Conservation (phyloP, 2,329 filamentous ascomycete genomes). For the Coniochaeta prunicola region DNA sequence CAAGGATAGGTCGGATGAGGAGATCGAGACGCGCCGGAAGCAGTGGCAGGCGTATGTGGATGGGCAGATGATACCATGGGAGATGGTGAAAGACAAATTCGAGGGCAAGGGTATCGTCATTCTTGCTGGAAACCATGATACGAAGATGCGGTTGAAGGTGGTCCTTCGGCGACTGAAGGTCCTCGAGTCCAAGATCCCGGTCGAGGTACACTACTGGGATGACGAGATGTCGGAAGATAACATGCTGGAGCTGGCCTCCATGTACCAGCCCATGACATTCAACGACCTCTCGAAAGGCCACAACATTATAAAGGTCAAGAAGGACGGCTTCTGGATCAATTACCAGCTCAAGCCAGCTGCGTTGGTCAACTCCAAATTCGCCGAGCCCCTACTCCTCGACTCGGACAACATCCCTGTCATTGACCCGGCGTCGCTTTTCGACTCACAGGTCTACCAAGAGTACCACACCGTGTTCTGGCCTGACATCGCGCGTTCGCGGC, state of each 20-base stretch:
- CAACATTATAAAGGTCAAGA: constrained; percentile 23
- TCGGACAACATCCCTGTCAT: constrained; percentile 25
- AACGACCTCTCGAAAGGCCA: constrained; percentile 20
- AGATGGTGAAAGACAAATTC: constrained; percentile 9
- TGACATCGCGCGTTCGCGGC: constrained; percentile 24
- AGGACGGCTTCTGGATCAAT: constrained; percentile 21
- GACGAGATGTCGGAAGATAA: constrained; percentile 15
- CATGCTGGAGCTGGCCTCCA: constrained; percentile 8
- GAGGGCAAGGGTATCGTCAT: constrained; percentile 21
- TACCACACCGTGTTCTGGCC: constrained; percentile 27
- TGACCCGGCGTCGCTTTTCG: constrained; percentile 20
- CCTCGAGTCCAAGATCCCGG: constrained; percentile 14
- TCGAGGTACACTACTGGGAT: constrained; percentile 22
- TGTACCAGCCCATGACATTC: constrained; percentile 16
- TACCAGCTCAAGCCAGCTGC: constrained; percentile 26
- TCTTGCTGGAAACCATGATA: constrained; percentile 18
- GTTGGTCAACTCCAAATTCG: constrained; percentile 25
- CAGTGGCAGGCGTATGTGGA: constrained; percentile 1
- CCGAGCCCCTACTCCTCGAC: constrained; percentile 25
- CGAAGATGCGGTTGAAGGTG: constrained; percentile 13
- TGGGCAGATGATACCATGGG: constrained; percentile 7
- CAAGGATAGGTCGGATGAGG: constrained; percentile 5
- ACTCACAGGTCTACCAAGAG: constrained; percentile 16
- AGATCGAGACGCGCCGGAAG: constrained; percentile 5
- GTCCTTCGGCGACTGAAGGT: constrained; percentile 11